phyloP scores from a whole-genome alignment of 2,329 filamentous ascomycete genomes.

The Pseudogymnoascus sp. region DNA sequence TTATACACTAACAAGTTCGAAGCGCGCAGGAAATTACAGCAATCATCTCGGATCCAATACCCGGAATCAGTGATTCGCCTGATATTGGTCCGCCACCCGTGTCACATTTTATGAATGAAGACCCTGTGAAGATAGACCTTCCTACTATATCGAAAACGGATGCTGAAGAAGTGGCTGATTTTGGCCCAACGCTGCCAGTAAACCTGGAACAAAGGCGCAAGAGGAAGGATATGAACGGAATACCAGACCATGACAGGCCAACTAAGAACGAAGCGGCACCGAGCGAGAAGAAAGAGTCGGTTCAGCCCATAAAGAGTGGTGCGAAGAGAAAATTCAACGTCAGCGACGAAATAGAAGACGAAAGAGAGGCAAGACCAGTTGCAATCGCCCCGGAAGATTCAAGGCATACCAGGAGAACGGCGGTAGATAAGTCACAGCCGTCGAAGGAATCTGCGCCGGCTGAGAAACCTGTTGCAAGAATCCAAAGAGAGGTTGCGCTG shows the following conservation, averaged over 20 bases:
- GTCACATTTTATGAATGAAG: conserved; percentile 49
- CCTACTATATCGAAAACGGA: conserved; percentile 27
- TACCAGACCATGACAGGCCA: conserved; percentile 17
- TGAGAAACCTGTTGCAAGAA: conserved; percentile 18
- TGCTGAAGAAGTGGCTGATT: conserved; percentile 16
- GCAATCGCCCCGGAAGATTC: conserved; percentile 22
- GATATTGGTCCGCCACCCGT: conserved; percentile 58
- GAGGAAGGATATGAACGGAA: conserved; percentile 22
- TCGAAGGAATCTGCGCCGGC: conserved; percentile 11
- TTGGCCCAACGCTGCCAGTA: conserved; percentile 24
- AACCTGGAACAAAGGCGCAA: conserved; percentile 30
- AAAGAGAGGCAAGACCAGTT: conserved; percentile 28
- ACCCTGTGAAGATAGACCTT: conserved; percentile 45
- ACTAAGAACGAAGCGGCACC: conserved; percentile 13
- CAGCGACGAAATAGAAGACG: conserved; percentile 43
- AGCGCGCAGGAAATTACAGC: conserved; percentile 27
- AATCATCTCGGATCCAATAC: conserved; percentile 19
- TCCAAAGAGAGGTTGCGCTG: conserved; percentile 21
- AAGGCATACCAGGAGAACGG: conserved; percentile 23
- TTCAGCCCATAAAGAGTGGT: conserved; percentile 35
- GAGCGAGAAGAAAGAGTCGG: conserved; percentile 14
- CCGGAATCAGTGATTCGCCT: conserved; percentile 48
- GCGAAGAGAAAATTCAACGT: conserved; percentile 51
- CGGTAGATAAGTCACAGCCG: conserved; percentile 20
- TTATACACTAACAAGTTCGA: conserved; percentile 27